phyloP scores from a whole-genome alignment of 139 green algal genomes.

The Asterochloris erici region DNA sequence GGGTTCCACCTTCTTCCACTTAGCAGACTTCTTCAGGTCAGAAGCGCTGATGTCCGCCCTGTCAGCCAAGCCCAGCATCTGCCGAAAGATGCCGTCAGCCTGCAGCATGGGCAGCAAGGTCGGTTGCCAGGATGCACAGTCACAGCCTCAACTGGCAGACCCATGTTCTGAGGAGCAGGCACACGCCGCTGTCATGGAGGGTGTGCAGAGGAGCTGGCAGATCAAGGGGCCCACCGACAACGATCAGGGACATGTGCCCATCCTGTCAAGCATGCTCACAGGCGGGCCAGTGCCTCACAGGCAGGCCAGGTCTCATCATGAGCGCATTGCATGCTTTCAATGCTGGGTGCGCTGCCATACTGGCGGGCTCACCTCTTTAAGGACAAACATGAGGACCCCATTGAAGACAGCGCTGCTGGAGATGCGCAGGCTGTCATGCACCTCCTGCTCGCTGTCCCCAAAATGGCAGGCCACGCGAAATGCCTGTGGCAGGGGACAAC shows the following conservation, averaged over 20 bases:
- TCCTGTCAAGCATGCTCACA: no score
- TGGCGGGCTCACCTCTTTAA: constrained; percentile 34
- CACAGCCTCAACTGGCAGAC: no score
- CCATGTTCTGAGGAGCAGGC: no score
- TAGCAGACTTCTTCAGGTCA: constrained; percentile 8
- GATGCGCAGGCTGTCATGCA: constrained; percentile 52
- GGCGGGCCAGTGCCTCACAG: no score
- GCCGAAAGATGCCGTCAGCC: constrained; percentile 74
- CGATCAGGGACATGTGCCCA: no score
- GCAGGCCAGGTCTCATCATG: no score
- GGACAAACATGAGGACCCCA: constrained; percentile 81
- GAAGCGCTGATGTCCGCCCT: background rate
- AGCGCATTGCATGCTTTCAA: no score
- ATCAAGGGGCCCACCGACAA: no score
- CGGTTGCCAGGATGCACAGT: no score
- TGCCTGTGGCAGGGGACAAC: constrained; percentile 31
- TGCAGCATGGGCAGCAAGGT: constrained; percentile 31
- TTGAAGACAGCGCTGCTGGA: constrained; percentile 79
- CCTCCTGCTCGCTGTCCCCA: constrained; percentile 68
- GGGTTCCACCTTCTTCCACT: constrained; percentile 75
- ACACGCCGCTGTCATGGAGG: no score
- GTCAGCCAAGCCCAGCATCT: constrained; percentile 45
- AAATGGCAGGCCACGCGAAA: constrained; percentile 88
- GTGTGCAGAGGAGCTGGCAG: no score
- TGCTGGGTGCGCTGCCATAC: no score